Evolutionary conservation across 495 filamentous ascomycete species (phyloP).

Genomic region (Trypethelium eluteriae): DNA sequence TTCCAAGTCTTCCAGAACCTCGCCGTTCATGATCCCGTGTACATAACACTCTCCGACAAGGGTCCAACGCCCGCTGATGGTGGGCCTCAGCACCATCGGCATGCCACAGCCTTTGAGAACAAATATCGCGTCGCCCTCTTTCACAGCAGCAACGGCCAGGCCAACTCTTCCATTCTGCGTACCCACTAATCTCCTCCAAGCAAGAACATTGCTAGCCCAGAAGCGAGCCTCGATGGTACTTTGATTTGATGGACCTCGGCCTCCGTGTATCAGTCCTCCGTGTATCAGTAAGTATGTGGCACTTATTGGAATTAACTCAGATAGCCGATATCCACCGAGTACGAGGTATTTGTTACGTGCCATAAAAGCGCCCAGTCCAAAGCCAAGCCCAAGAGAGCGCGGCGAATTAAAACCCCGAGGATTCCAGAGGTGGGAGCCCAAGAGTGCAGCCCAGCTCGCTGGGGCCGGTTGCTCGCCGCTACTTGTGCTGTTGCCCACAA

Average conservation of each 20-base stretch:
- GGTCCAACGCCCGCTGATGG: neutral
- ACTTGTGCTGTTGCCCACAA: neutral
- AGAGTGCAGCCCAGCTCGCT: neutral
- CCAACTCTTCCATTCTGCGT: neutral
- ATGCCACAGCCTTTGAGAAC: neutral
- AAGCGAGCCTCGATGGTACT: neutral
- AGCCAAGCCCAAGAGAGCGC: neutral
- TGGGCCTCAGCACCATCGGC: neutral
- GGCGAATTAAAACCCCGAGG: neutral
- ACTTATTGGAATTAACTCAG: neutral
- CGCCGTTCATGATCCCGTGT: neutral
- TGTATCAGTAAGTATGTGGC: neutral
- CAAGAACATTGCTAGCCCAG: neutral
- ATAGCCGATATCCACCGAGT: neutral
- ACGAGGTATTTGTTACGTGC: neutral
- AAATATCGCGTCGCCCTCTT: neutral
- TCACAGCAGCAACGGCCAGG: neutral
- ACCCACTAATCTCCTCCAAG: neutral
- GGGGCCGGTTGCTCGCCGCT: neutral
- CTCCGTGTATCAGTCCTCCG: neutral
- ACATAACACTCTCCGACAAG: neutral
- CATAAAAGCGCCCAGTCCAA: neutral
- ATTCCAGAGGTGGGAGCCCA: neutral
- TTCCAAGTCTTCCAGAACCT: too few relatives aligned
- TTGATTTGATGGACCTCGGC: neutral